phyloP scores from a whole-genome alignment of 768 basidiomycete species.

The Podaxis rugospora region DNA sequence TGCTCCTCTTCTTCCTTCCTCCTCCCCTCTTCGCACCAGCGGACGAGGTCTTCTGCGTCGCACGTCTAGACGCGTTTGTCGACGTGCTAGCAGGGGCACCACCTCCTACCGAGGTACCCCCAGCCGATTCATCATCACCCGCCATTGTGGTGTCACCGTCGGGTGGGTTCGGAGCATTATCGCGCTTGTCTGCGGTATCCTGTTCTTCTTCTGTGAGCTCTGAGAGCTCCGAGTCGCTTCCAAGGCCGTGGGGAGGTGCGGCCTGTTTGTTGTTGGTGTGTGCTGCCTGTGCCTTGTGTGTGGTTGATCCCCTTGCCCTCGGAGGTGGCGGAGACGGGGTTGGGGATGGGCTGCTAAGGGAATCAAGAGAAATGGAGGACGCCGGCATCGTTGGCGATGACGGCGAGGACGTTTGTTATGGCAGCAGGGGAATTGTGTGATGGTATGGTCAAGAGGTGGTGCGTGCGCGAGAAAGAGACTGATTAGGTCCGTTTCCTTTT shows the following conservation, averaged over 20 bases:
- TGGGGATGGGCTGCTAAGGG: conserved; percentile 65
- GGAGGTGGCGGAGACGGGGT: conserved; percentile 41
- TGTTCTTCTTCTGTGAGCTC: conserved; percentile 83
- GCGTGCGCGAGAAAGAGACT: conserved; percentile 38
- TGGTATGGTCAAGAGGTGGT: conserved; percentile 23
- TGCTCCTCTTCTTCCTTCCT: conserved; percentile 52
- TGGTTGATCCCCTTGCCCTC: conserved; percentile 13
- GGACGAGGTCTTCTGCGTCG: conserved; percentile 6
- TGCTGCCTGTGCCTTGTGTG: conserved; percentile 17
- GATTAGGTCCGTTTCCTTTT: conserved; percentile 21
- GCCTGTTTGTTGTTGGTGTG: conserved; percentile 19
- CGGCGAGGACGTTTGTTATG: conserved; percentile 22
- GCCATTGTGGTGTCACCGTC: conserved; percentile 4
- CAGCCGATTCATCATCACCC: conserved; percentile 22
- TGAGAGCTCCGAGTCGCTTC: conserved; percentile 73
- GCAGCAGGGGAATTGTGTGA: conserved; percentile 16
- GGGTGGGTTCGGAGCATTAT: conserved; percentile 17
- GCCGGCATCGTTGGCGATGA: conserved; percentile 18
- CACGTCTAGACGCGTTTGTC: conserved; percentile 18
- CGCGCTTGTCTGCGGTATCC: conserved; percentile 31
- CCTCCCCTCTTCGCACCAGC: conserved; percentile 23
- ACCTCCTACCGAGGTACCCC: neutral
- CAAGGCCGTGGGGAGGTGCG: conserved; percentile 28
- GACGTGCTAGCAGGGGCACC: conserved; percentile 15
- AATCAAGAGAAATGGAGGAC: conserved; percentile 53